Conservation (phyloP, 2,329 filamentous ascomycete genomes). For the Xylogone sp. region DNA sequence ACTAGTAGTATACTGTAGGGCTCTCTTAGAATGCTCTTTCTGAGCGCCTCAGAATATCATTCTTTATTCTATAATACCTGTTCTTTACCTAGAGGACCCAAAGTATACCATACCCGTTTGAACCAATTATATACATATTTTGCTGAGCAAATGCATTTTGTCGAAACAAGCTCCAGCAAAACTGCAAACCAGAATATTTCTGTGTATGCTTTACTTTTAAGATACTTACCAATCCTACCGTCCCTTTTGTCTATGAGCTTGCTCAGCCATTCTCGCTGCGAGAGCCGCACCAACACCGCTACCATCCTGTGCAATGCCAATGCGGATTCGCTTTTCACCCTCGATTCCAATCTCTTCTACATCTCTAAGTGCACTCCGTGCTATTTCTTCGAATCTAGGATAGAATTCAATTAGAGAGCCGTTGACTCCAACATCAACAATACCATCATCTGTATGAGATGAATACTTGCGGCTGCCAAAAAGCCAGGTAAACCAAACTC, state of each 20-base stretch:
- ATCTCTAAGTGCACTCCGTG: conserved; percentile 72
- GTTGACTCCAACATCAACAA: conserved; percentile 40
- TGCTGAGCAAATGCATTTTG: no score
- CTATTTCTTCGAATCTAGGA: conserved; percentile 81
- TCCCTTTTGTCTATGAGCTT: conserved; percentile 52
- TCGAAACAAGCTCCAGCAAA: no score
- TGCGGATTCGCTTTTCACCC: conserved; percentile 80
- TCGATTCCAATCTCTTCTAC: conserved; percentile 71
- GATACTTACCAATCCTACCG: no score
- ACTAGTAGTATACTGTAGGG: no score
- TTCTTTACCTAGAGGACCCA: no score
- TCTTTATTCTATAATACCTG: no score
- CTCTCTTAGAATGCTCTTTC: no score
- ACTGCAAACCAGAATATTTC: no score
- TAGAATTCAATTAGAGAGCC: conserved; percentile 92
- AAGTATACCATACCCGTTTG: no score
- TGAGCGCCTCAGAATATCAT: no score
- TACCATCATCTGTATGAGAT: conserved; percentile 1
- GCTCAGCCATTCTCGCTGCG: conserved; percentile 81
- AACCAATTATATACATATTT: no score
- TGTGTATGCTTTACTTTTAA: no score
- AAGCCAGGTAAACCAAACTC: conserved; percentile 1
- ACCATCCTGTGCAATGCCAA: conserved; percentile 93
- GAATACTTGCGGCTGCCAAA: neutral
- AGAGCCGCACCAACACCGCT: conserved; percentile 86